Conservation (phyloP, 139 green algal species). For the Gonium pectorale region DNA sequence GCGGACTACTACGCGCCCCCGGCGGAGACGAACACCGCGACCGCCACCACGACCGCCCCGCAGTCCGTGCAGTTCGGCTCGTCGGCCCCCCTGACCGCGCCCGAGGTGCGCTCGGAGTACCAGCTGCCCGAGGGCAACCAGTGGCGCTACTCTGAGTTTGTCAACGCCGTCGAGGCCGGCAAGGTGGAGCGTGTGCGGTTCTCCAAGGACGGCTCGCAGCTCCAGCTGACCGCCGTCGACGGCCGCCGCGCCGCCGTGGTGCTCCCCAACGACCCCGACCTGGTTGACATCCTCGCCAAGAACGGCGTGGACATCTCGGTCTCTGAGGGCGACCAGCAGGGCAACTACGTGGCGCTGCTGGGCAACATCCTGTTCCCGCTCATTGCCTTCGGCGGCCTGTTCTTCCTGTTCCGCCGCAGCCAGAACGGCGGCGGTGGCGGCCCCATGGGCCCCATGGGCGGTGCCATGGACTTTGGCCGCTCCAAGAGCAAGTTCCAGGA, state of each 20-base stretch:
- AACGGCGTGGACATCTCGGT: slow-evolving; percentile 90
- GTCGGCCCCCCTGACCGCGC: slow-evolving; percentile 51
- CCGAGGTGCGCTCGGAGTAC: slow-evolving; percentile 60
- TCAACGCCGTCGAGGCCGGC: slow-evolving; percentile 91
- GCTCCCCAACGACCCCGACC: slow-evolving; percentile 88
- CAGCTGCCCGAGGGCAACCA: slow-evolving; percentile 95
- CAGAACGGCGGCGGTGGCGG: slow-evolving; percentile 55
- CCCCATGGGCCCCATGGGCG: slow-evolving; percentile 81
- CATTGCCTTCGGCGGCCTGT: slow-evolving; percentile 97
- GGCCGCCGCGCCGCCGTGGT: slow-evolving; percentile 81
- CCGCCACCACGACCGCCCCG: slow-evolving; percentile 36
- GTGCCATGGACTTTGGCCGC: slow-evolving; percentile 98
- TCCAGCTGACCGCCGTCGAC: slow-evolving; percentile 88
- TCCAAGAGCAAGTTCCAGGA: slow-evolving; percentile 99
- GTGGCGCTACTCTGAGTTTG: slow-evolving; percentile 98
- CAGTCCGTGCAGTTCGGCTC: slow-evolving; percentile 46
- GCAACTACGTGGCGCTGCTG: slow-evolving; percentile 95
- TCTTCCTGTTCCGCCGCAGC: slow-evolving; percentile 95
- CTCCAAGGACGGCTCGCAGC: slow-evolving; percentile 93
- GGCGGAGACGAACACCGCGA: slow-evolving; percentile 43
- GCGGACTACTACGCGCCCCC: slow-evolving; percentile 68
- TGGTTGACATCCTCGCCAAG: slow-evolving; percentile 86
- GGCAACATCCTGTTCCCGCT: slow-evolving; percentile 99
- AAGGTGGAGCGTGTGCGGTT: slow-evolving; percentile 99
- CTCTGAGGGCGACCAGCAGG: slow-evolving; percentile 82